A percentile compares a stretch with the other conserved stretches of the same genome.
Evolutionary conservation across 2,329 filamentous ascomycete species (phyloP).

Genomic region (Aspergillus uvarum): DNA sequence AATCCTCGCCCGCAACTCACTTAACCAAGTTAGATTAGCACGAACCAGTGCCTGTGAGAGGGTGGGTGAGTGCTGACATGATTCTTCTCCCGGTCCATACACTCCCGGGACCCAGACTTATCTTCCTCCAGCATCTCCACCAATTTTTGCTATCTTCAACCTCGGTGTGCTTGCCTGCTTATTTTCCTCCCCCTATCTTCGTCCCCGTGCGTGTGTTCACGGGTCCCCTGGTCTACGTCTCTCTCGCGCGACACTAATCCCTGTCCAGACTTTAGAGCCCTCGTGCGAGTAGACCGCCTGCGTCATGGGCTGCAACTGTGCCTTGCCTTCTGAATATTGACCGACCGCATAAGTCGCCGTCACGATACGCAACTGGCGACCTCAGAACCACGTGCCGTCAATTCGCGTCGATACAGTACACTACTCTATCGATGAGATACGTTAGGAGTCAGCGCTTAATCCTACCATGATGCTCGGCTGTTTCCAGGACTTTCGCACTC

Average conservation of each 20-base stretch:
- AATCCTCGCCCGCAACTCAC: not conserved
- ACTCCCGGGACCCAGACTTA: conserved; percentile 8
- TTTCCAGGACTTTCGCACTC: conserved; percentile 16
- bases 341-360: not conserved
- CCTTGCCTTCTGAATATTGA: conserved; percentile 19
- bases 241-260: not conserved
- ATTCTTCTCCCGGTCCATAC: not conserved
- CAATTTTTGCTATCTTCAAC: conserved; percentile 15
- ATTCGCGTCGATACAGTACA: not conserved
- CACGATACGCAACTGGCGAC: not conserved
- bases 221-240: conserved; percentile 1
- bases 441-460: conserved; percentile 15
- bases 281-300: conserved; percentile 12
- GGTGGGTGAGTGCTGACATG: not conserved
- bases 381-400: conserved; percentile 1
- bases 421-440: conserved; percentile 3
- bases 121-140: conserved; percentile 16
- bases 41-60: not conserved
- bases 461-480: conserved; percentile 33
- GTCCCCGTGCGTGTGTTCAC: not conserved
- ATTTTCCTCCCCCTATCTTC: conserved; percentile 1
- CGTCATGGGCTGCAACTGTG: conserved; percentile 24
- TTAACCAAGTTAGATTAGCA: not conserved
- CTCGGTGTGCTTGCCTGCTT: conserved; percentile 10
- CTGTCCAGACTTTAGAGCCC: not conserved